phyloP scores from a whole-genome alignment of 2,329 filamentous ascomycete species.

The Ambrosiella xylebori region DNA sequence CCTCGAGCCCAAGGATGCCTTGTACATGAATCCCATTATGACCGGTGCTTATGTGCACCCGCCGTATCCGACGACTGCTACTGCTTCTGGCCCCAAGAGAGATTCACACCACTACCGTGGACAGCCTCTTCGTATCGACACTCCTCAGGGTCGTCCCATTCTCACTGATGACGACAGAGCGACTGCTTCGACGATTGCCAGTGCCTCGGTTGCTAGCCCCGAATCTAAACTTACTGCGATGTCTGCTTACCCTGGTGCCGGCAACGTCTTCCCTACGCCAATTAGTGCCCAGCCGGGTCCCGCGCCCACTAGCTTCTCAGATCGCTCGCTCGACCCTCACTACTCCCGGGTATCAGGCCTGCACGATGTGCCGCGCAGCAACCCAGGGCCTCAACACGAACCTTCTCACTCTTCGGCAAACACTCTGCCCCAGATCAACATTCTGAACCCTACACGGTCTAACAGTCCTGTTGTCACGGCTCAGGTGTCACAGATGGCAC shows the following conservation, averaged over 20 bases:
- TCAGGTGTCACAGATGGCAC: conserved; percentile 25
- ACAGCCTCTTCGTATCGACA: conserved; percentile 44
- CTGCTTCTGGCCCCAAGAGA: conserved; percentile 26
- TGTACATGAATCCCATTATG: conserved; percentile 25
- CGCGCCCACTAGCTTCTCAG: conserved; percentile 25
- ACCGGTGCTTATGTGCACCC: conserved; percentile 29
- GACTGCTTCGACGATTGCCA: conserved; percentile 41
- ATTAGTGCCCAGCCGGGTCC: conserved; percentile 37
- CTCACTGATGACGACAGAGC: conserved; percentile 40
- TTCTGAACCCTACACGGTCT: conserved; percentile 33
- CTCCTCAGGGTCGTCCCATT: conserved; percentile 38
- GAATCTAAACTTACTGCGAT: conserved; percentile 46
- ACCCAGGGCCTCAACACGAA: conserved; percentile 28
- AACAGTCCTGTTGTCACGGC: conserved; percentile 28
- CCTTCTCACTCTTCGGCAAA: conserved; percentile 17
- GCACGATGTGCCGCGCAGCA: conserved; percentile 39
- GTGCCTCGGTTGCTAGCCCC: conserved; percentile 39
- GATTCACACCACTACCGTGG: conserved; percentile 45
- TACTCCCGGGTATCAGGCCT: conserved; percentile 44
- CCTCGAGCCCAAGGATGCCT: conserved; percentile 70
- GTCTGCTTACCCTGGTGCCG: conserved; percentile 29
- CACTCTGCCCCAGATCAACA: conserved; percentile 39
- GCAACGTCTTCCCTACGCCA: conserved; percentile 43
- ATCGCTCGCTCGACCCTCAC: conserved; percentile 36
- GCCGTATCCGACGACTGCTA: conserved; percentile 22